Percentiles rank a stretch among this genome's conserved stretches.
Evolutionary conservation across 805 yeast genomes (phyloP).

Genomic region (Suhomyces sp.): DNA sequence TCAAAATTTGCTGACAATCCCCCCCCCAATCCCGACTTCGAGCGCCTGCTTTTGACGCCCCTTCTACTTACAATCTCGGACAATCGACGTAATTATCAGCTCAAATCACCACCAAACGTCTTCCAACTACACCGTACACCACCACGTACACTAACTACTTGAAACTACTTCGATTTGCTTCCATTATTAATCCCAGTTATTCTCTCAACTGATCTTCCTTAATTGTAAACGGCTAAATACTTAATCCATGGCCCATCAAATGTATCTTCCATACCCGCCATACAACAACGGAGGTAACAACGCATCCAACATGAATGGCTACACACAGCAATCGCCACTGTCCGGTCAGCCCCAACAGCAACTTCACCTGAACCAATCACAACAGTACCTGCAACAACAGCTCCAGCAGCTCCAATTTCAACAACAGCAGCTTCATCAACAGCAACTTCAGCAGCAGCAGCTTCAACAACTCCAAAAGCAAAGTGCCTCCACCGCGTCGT

Average conservation of each 20-base stretch:
- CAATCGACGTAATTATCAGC: not conserved
- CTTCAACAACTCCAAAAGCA: conserved; percentile 9
- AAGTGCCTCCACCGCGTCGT: not conserved
- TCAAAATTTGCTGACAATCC: not conserved
- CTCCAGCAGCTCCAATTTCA: conserved; percentile 2
- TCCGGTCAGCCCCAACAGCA: conserved; percentile 8
- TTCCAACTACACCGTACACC: not conserved
- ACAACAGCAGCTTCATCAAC: not conserved
- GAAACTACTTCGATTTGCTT: not conserved
- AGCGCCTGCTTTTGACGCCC: not conserved
- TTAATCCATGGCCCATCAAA: not conserved
- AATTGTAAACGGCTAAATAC: not conserved
- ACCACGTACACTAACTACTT: not conserved
- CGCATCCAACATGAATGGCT: conserved; percentile 10
- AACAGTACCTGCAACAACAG: conserved; percentile 9
- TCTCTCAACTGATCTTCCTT: not conserved
- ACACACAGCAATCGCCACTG: conserved; percentile 2
- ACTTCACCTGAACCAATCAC: conserved; percentile 9
- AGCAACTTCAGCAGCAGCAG: conserved; percentile 12
- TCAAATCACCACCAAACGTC: not conserved
- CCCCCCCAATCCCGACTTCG: not conserved
- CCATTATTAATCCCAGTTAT: not conserved
- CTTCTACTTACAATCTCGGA: not conserved
- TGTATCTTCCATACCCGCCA: conserved; percentile 8
- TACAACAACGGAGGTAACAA: conserved; percentile 1